Conservation (phyloP, 805 yeast species). For the Brettanomyces anomalus region DNA sequence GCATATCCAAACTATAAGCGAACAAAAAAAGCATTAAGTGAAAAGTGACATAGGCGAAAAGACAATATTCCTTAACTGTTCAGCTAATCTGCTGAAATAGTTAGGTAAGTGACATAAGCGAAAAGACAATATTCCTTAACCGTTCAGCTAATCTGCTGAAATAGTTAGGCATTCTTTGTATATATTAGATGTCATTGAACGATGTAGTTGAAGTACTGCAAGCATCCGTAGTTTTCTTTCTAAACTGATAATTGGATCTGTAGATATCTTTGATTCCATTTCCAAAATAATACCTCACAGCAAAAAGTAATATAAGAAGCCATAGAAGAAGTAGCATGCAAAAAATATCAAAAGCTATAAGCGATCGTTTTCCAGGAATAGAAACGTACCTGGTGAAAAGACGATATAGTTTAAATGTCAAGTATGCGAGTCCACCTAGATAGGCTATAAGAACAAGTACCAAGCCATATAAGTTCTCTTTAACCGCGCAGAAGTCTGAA, state of each 20-base stretch:
- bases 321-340: constrained; percentile 21
- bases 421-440: constrained; percentile 30
- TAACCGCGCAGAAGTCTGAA: constrained; percentile 31
- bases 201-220: too few species aligned
- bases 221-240: too few species aligned
- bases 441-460: constrained; percentile 18
- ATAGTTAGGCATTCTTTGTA: too few species aligned
- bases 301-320: constrained; percentile 8
- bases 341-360: constrained; percentile 32
- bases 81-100: too few species aligned
- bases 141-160: too few species aligned
- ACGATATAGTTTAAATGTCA: constrained; percentile 31
- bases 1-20: too few species aligned
- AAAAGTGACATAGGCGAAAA: too few species aligned
- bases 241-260: constrained; percentile 4
- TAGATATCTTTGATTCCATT: constrained; percentile 10
- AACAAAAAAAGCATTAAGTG: too few species aligned
- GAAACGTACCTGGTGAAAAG: constrained; percentile 23
- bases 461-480: constrained; percentile 22
- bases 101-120: too few species aligned
- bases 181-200: too few species aligned
- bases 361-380: constrained; percentile 33
- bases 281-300: constrained; percentile 8
- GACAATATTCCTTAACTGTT: too few species aligned
- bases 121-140: too few species aligned